Evolutionary conservation across 1,284 basidiomycete species (phyloP).

Genomic region (Pyrrhoderma noxium): DNA sequence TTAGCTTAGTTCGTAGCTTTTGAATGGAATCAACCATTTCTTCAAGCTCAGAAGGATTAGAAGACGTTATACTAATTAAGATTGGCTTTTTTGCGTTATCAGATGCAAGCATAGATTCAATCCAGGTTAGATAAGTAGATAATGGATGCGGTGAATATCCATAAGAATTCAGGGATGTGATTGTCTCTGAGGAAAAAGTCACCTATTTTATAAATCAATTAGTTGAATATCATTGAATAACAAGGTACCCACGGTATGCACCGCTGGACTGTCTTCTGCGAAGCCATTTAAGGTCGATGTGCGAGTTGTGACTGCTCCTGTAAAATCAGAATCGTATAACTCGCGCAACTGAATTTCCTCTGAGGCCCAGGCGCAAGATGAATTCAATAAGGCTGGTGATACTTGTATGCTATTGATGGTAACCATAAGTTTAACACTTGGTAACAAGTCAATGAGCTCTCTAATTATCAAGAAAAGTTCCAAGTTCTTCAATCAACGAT

Average conservation of each 20-base stretch:
- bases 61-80: conserved; percentile 68
- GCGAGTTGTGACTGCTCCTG: conserved; percentile 70
- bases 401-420: conserved; percentile 42
- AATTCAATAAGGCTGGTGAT: conserved; percentile 61
- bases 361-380: conserved; percentile 74
- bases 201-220: conserved; percentile 41
- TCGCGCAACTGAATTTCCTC: conserved; percentile 51
- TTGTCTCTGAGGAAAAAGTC: conserved; percentile 40
- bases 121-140: conserved; percentile 53
- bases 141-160: conserved; percentile 75
- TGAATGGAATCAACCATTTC: conserved; percentile 54
- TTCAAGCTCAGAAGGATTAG: conserved; percentile 40
- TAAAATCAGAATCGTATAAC: conserved; percentile 57
- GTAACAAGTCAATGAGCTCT: background rate
- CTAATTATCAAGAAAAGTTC: background rate
- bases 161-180: conserved; percentile 67
- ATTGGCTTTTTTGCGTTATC: conserved; percentile 47
- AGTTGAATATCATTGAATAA: background rate
- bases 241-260: conserved; percentile 44
- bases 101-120: conserved; percentile 41
- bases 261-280: conserved; percentile 40
- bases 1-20: conserved; percentile 40
- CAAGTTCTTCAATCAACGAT: background rate
- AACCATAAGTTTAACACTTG: conserved; percentile 32
- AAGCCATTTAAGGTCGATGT: conserved; percentile 66